These are phyloP conservation scores for Phytophthora europaea DNA, from an alignment of 352 stramenopile species.

Conservation along the genomic window DNA sequence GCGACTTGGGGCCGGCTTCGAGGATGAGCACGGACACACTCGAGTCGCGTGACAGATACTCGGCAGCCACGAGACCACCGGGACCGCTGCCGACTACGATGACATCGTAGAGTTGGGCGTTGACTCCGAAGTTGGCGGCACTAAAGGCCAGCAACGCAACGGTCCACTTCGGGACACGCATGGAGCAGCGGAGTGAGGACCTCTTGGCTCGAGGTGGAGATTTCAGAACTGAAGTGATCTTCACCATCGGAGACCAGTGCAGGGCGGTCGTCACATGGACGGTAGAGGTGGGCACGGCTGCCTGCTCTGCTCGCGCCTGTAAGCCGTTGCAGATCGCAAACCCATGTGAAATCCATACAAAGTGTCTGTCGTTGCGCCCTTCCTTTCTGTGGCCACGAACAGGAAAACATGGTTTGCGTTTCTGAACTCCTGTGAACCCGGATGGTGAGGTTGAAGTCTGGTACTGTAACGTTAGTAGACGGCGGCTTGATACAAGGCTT, in stretches of 20 bases:
- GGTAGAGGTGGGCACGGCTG: conserved; percentile 7
- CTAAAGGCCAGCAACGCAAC: conserved; percentile 17
- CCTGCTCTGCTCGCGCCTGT: conserved; percentile 10
- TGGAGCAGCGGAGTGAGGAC: not conserved
- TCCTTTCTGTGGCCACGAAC: conserved; percentile 20
- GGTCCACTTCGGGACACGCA: conserved; percentile 22
- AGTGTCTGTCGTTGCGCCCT: not conserved
- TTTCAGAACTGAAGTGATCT: conserved; percentile 20
- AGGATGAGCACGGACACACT: conserved; percentile 65
- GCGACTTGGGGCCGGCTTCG: conserved; percentile 59
- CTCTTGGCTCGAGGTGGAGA: conserved; percentile 5
- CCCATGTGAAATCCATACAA: conserved; percentile 14
- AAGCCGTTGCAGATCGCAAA: conserved; percentile 15
- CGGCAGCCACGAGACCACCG: conserved; percentile 64
- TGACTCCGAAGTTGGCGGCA: not conserved
- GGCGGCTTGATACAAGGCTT: not conserved
- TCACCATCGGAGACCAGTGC: not conserved
- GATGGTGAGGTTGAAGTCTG: conserved; percentile 17
- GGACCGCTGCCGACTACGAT: conserved; percentile 68
- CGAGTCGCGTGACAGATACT: conserved; percentile 65
- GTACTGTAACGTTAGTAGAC: not conserved
- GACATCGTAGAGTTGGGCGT: conserved; percentile 59
- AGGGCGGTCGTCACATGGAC: not conserved
- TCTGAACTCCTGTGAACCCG: conserved; percentile 17
- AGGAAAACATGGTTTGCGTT: conserved; percentile 20